These are phyloP conservation scores for Penicillium digitatum DNA, from an alignment of 2,329 filamentous ascomycete species.

Conservation along the genomic window DNA sequence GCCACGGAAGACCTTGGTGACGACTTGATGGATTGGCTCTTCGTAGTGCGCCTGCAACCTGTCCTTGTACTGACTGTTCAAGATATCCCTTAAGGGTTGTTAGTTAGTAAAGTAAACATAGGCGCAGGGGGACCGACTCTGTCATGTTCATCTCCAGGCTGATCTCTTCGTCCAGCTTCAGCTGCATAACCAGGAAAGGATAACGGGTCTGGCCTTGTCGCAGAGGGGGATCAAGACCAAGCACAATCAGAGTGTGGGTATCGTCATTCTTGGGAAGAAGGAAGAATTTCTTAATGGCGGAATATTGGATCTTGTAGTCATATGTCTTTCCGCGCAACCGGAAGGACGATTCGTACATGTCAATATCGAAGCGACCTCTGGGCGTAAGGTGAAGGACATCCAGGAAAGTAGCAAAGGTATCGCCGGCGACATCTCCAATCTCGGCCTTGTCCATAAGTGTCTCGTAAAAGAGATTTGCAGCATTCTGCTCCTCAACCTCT, in stretches of 20 bases:
- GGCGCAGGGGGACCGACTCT: constrained; percentile 47
- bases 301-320: constrained; percentile 99
- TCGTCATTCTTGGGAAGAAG: constrained; percentile 98
- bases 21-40: constrained; percentile 85
- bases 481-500: constrained; percentile 81
- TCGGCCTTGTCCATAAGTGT: constrained; percentile 97
- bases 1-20: constrained; percentile 92
- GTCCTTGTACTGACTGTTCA: constrained; percentile 82
- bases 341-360: constrained; percentile 98
- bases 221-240: constrained; percentile 89
- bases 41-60: constrained; percentile 88
- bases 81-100: constrained; percentile 54
- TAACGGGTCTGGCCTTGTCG: constrained; percentile 97
- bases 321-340: constrained; percentile 97
- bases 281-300: constrained; percentile 98
- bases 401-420: constrained; percentile 95
- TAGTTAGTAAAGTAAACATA: constrained; percentile 3
- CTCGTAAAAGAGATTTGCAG: constrained; percentile 96
- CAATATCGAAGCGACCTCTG: constrained; percentile 98
- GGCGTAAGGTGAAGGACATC: constrained; percentile 96
- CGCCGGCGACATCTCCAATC: constrained; percentile 97
- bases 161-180: constrained; percentile 96
- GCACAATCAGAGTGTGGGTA: constrained; percentile 87
- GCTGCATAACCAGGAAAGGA: constrained; percentile 98
- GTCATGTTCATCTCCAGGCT: constrained; percentile 95